Evolutionary conservation across 1,284 basidiomycete genomes (phyloP).

Genomic region (Coniferiporia weirii): DNA sequence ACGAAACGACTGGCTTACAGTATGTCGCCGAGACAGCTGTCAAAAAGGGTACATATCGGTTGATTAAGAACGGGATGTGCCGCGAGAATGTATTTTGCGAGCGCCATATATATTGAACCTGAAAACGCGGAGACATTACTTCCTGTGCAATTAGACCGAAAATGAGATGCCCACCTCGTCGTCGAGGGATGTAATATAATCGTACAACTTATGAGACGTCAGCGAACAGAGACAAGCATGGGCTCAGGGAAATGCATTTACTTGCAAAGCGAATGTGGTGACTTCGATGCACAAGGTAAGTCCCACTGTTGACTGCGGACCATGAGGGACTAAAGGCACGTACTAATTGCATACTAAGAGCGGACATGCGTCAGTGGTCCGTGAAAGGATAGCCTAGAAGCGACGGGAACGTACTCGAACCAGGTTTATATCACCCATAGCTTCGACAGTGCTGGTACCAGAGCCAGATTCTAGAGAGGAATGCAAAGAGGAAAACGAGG

Average conservation of each 20-base stretch:
- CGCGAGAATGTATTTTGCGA: not conserved
- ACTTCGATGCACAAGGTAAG: not conserved
- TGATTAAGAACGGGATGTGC: constrained; percentile 4
- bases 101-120: constrained; percentile 3
- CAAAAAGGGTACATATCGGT: constrained; percentile 10
- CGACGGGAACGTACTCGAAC: not conserved
- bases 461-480: not conserved
- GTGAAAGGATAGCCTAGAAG: not conserved
- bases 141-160: not conserved
- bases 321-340: not conserved
- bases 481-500: not conserved
- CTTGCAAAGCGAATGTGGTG: constrained; percentile 1
- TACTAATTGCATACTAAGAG: not conserved
- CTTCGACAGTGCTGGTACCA: not conserved
- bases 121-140: not conserved
- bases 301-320: not conserved
- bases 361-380: not conserved
- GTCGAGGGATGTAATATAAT: constrained; percentile 6
- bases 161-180: not conserved
- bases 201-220: not conserved
- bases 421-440: not conserved
- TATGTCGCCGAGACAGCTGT: constrained; percentile 1
- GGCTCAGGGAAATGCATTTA: not conserved
- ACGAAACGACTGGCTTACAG: not conserved
- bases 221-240: not conserved